Evolutionary conservation across 768 basidiomycete genomes (phyloP).

Genomic region (Amylocystis lapponica): DNA sequence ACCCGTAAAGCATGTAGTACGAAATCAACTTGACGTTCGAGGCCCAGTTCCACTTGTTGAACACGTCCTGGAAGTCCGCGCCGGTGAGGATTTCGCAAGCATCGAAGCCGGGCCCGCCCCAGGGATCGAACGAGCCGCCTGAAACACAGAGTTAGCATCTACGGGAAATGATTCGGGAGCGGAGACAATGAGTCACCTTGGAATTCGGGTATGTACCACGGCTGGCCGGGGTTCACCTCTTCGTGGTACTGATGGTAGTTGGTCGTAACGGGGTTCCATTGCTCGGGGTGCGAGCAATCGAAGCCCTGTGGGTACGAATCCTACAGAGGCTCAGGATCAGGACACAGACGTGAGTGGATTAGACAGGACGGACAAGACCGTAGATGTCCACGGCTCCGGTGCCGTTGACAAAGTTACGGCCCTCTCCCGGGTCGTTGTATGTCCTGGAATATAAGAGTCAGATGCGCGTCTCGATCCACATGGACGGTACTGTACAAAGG

Average conservation of each 20-base stretch:
- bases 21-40: constrained; percentile 77
- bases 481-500: constrained; percentile 4
- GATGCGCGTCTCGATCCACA: not conserved
- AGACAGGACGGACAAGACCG: constrained; percentile 13
- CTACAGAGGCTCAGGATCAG: constrained; percentile 27
- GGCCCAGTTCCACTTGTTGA: constrained; percentile 74
- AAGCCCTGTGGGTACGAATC: constrained; percentile 77
- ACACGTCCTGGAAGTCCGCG: constrained; percentile 71
- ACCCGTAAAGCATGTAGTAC: constrained; percentile 86
- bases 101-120: constrained; percentile 73
- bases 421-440: constrained; percentile 24
- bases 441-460: constrained; percentile 9
- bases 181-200: constrained; percentile 3
- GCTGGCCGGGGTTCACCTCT: constrained; percentile 40
- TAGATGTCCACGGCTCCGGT: constrained; percentile 27
- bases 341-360: not conserved
- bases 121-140: constrained; percentile 76
- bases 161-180: not conserved
- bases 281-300: constrained; percentile 69
- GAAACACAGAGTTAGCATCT: constrained; percentile 3
- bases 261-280: constrained; percentile 59
- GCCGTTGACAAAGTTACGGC: constrained; percentile 23
- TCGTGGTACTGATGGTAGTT: constrained; percentile 64
- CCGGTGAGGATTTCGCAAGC: constrained; percentile 64
- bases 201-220: constrained; percentile 65